phyloP scores from a whole-genome alignment of 352 stramenopile genomes.

The Phytophthora pistaciae region DNA sequence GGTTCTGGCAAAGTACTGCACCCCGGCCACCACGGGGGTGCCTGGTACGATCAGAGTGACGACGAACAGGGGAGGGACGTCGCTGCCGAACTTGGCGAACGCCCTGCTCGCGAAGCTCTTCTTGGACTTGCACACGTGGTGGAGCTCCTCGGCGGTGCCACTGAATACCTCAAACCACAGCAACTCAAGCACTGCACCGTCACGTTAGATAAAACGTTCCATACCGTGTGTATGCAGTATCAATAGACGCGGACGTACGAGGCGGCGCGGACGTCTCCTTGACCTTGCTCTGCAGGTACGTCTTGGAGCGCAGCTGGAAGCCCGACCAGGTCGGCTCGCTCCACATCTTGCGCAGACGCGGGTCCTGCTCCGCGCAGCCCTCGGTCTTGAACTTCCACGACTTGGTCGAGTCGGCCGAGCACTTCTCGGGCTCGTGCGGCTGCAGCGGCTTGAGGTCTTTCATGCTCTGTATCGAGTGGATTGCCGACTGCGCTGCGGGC shows the following conservation, averaged over 20 bases:
- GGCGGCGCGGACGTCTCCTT: constrained; percentile 70
- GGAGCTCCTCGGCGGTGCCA: constrained; percentile 68
- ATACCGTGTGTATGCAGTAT: background rate
- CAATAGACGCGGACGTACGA: constrained; percentile 43
- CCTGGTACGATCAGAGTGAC: constrained; percentile 82
- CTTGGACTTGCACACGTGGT: constrained; percentile 71
- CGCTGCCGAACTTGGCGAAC: constrained; percentile 66
- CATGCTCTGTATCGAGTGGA: constrained; percentile 22
- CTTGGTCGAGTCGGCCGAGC: constrained; percentile 44
- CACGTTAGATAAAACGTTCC: background rate
- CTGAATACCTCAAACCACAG: constrained; percentile 87
- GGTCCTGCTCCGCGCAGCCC: constrained; percentile 50
- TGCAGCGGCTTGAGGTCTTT: constrained; percentile 34
- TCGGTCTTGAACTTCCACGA: constrained; percentile 61
- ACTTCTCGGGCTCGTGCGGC: constrained; percentile 35
- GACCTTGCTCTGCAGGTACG: constrained; percentile 70
- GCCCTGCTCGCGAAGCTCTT: constrained; percentile 79
- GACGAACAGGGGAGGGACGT: constrained; percentile 78
- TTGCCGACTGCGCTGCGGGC: constrained; percentile 17
- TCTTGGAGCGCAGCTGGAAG: constrained; percentile 82
- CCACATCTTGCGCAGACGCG: constrained; percentile 77
- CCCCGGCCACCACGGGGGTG: constrained; percentile 66
- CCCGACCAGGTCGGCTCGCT: constrained; percentile 61
- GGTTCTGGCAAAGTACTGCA: constrained; percentile 82
- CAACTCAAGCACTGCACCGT: constrained; percentile 74